A percentile compares a stretch with the other conserved stretches of the same genome.
These are phyloP conservation scores for Boletus rex-veris DNA, from an alignment of 768 basidiomycete genomes.

Conservation along the genomic window DNA sequence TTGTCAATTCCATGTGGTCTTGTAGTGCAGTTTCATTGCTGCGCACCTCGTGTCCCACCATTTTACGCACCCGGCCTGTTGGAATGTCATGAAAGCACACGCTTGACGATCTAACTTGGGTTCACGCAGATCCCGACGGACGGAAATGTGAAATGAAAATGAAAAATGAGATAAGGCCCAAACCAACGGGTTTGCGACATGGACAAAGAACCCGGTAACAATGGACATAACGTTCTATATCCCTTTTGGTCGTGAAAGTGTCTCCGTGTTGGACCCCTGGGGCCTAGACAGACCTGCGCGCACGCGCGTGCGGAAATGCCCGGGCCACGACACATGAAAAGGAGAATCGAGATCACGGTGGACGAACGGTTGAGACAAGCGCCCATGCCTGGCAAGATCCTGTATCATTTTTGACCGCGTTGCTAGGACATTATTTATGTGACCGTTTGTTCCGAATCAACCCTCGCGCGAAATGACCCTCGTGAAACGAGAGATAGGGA, in stretches of 20 bases:
- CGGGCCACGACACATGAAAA: neutral
- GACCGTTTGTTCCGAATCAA: constrained; percentile 3
- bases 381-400: neutral
- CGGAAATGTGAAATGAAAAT: neutral
- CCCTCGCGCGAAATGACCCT: neutral
- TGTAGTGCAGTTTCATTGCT: neutral
- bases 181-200: neutral
- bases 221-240: neutral
- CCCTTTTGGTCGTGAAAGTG: neutral
- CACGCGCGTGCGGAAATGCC: neutral
- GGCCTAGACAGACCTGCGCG: neutral
- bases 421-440: neutral
- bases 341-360: too few relatives aligned
- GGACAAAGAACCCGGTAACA: neutral
- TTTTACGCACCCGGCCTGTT: neutral
- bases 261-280: neutral
- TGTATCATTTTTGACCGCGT: neutral
- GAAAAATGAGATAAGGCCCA: neutral
- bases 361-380: too few relatives aligned
- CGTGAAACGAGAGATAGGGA: neutral
- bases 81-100: neutral
- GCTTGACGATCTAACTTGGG: neutral
- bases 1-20: too few relatives aligned
- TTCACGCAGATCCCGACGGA: constrained; percentile 1
- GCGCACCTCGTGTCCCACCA: neutral